phyloP scores from a whole-genome alignment of 83 land plant genomes.

The Diphasiastrum complanatum region DNA sequence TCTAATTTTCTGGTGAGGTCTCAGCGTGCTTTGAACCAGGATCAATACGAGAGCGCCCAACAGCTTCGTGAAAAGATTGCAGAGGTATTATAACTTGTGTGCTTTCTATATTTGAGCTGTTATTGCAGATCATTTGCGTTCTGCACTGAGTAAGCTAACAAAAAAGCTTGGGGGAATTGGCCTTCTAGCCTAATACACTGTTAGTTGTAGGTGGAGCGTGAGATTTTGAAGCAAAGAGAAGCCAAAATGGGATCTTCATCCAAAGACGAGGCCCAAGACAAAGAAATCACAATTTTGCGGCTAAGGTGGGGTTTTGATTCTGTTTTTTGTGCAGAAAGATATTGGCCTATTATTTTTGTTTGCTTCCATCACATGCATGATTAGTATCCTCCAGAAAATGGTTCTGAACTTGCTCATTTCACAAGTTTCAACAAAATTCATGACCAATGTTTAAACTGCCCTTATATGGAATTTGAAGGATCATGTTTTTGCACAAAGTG shows the following conservation, averaged over 20 bases:
- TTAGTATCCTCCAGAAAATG: too few relatives aligned
- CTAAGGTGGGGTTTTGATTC: constrained; percentile 42
- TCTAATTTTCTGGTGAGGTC: background rate
- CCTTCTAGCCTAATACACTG: too few relatives aligned
- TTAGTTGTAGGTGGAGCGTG: constrained; percentile 62
- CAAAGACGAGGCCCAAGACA: constrained; percentile 81
- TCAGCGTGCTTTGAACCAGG: constrained; percentile 80
- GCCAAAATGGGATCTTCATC: constrained; percentile 54
- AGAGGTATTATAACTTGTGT: constrained; percentile 46
- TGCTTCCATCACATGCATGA: too few relatives aligned
- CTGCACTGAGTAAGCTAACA: too few relatives aligned
- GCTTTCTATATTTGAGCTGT: constrained; percentile 4
- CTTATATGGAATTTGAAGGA: too few relatives aligned
- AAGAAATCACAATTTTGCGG: constrained; percentile 53
- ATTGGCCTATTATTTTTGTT: background rate
- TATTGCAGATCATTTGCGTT: too few relatives aligned
- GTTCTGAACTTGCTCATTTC: too few relatives aligned
- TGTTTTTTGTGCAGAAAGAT: background rate
- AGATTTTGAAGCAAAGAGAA: constrained; percentile 50
- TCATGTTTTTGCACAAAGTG: too few relatives aligned
- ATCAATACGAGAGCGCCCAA: constrained; percentile 81
- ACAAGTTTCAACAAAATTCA: too few relatives aligned
- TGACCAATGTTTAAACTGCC: too few relatives aligned
- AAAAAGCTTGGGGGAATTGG: too few relatives aligned
- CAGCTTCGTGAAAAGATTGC: constrained; percentile 65